Percentiles rank a stretch among this genome's conserved stretches.
Evolutionary conservation across 2,329 filamentous ascomycete genomes (phyloP).

Genomic region (Fusarium sp.): DNA sequence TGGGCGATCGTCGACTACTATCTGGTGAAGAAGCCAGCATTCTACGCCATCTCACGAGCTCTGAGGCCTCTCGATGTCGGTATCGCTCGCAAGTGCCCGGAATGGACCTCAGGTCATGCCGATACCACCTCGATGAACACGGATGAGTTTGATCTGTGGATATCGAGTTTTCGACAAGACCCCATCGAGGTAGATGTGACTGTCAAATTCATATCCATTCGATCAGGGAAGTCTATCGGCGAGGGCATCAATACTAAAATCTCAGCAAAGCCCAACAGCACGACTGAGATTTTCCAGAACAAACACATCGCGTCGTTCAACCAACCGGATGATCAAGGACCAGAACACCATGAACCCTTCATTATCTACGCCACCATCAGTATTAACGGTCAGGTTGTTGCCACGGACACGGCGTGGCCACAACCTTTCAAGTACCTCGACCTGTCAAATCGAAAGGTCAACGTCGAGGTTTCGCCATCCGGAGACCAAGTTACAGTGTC

Average conservation of each 20-base stretch:
- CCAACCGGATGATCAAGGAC: neutral
- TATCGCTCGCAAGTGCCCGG: neutral
- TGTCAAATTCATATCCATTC: neutral
- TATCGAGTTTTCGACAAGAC: neutral
- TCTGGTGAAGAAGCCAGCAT: slow-evolving; percentile 71
- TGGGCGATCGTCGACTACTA: slow-evolving; percentile 75
- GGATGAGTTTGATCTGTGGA: neutral
- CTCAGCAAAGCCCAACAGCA: neutral
- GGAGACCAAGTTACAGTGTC: neutral
- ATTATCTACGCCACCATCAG: neutral
- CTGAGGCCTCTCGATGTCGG: neutral
- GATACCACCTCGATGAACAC: neutral
- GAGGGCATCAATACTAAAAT: neutral
- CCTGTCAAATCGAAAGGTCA: neutral
- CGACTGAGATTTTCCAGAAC: neutral
- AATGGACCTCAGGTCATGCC: neutral
- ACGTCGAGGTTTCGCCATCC: neutral
- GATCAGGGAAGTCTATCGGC: neutral
- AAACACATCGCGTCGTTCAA: neutral
- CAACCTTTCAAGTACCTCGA: neutral
- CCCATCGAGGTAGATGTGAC: neutral
- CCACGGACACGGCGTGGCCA: neutral
- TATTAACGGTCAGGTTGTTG: neutral
- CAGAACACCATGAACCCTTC: neutral
- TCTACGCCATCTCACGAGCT: slow-evolving; percentile 63